These are phyloP conservation scores for Auriculariales sp. DNA, from an alignment of 768 basidiomycete species.

Conservation along the genomic window DNA sequence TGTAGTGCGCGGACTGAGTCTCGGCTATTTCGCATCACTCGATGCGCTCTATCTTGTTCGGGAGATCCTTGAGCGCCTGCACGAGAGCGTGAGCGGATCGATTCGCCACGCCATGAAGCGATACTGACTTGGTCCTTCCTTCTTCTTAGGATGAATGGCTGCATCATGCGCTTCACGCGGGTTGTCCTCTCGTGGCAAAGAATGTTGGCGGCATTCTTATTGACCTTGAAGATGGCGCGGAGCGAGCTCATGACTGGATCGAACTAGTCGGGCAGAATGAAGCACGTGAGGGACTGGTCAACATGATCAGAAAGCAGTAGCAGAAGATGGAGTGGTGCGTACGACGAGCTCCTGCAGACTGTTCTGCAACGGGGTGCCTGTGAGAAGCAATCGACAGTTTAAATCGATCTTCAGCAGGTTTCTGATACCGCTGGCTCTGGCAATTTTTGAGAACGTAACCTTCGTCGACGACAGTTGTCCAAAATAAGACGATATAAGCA, in stretches of 20 bases:
- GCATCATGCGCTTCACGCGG: constrained; percentile 98
- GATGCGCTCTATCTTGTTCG: constrained; percentile 82
- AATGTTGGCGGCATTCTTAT: constrained; percentile 75
- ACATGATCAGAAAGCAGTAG: neutral
- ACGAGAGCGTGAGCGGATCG: neutral
- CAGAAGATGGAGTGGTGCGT: constrained; percentile 25
- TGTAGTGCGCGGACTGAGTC: constrained; percentile 71
- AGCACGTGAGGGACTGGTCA: constrained; percentile 84
- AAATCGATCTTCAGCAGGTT: constrained; percentile 74
- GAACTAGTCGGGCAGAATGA: constrained; percentile 89
- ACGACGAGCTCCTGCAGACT: constrained; percentile 84
- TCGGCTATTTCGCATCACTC: constrained; percentile 91
- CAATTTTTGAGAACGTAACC: constrained; percentile 96
- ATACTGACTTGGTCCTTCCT: constrained; percentile 84
- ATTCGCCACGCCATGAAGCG: neutral
- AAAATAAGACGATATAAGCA: neutral
- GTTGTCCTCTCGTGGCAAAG: constrained; percentile 89
- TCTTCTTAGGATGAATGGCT: constrained; percentile 92
- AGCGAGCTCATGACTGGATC: constrained; percentile 59
- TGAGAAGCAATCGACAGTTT: constrained; percentile 81
- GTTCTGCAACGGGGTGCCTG: constrained; percentile 90
- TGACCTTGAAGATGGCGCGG: constrained; percentile 92
- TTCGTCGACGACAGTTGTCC: constrained; percentile 94
- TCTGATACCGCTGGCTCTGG: constrained; percentile 88
- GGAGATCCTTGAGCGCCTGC: constrained; percentile 84